phyloP scores from a whole-genome alignment of 1,284 basidiomycete species.

The Ceratobasidium sp. region DNA sequence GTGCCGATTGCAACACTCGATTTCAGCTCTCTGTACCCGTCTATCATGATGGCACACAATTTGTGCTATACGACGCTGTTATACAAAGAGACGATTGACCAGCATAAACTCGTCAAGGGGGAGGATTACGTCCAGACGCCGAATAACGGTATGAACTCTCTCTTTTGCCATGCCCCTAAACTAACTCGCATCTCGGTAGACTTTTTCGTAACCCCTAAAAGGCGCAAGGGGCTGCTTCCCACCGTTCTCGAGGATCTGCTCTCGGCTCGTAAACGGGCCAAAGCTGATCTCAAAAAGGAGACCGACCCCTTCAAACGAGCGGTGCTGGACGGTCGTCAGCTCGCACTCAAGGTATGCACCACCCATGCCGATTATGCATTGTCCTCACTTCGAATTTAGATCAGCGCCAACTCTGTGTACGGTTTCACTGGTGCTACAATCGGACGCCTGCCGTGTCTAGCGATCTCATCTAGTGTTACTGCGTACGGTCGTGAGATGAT shows the following conservation, averaged over 20 bases:
- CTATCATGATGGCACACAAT: constrained; percentile 99
- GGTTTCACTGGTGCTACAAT: constrained; percentile 97
- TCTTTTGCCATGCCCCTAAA: constrained; percentile 11
- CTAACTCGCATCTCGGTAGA: constrained; percentile 64
- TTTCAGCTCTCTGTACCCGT: constrained; percentile 97
- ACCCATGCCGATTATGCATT: constrained; percentile 1
- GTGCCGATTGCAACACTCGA: constrained; percentile 95
- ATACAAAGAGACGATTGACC: constrained; percentile 81
- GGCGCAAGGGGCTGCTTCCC: constrained; percentile 88
- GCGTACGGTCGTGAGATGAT: constrained; percentile 98
- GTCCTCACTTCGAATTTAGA: constrained; percentile 63
- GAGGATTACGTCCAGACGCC: constrained; percentile 93
- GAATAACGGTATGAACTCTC: constrained; percentile 79
- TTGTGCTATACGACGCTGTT: constrained; percentile 94
- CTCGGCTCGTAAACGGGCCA: constrained; percentile 90
- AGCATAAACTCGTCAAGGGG: constrained; percentile 81
- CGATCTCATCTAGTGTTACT: constrained; percentile 93
- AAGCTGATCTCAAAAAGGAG: constrained; percentile 93
- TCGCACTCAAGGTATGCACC: constrained; percentile 84
- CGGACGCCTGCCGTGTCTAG: constrained; percentile 92
- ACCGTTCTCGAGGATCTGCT: constrained; percentile 94
- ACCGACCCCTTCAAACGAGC: constrained; percentile 95
- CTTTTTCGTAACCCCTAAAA: constrained; percentile 80
- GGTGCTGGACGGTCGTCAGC: constrained; percentile 92
- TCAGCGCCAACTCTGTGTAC: constrained; percentile 97